These are phyloP conservation scores for Pseudogymnoascus sp. DNA, from an alignment of 2,329 filamentous ascomycete genomes.

Conservation along the genomic window DNA sequence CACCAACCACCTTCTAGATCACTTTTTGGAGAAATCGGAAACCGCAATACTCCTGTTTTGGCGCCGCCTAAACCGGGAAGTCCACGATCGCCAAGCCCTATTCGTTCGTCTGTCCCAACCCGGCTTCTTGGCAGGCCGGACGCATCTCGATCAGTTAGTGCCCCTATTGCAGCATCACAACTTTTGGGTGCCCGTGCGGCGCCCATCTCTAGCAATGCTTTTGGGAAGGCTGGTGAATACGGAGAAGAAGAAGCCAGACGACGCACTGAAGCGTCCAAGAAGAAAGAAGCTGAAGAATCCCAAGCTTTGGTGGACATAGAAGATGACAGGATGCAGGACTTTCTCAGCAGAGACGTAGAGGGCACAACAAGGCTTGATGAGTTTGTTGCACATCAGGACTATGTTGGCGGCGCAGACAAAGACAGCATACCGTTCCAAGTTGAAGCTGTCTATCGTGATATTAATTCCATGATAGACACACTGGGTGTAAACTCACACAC, in stretches of 20 bases:
- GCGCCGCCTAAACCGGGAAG: conserved; percentile 47
- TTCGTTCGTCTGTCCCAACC: conserved; percentile 51
- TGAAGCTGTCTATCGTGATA: conserved; percentile 67
- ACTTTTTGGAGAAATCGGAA: conserved; percentile 50
- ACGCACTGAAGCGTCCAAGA: conserved; percentile 38
- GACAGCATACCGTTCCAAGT: conserved; percentile 57
- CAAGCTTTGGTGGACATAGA: conserved; percentile 60
- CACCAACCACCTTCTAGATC: conserved; percentile 35
- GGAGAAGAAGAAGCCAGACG: conserved; percentile 25
- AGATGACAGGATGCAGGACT: conserved; percentile 58
- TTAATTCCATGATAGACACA: conserved; percentile 92
- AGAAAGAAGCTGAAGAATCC: conserved; percentile 50
- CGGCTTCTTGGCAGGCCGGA: conserved; percentile 42
- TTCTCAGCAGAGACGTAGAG: conserved; percentile 54
- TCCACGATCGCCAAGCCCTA: conserved; percentile 67
- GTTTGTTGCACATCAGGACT: conserved; percentile 58
- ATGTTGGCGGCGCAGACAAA: conserved; percentile 37
- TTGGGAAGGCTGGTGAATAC: conserved; percentile 20
- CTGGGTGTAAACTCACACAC: conserved; percentile 77
- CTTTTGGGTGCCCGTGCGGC: conserved; percentile 42
- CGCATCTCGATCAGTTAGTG: conserved; percentile 50
- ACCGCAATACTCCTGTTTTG: conserved; percentile 47
- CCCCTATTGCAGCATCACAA: conserved; percentile 52
- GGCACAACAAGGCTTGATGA: conserved; percentile 58
- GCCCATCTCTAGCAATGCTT: conserved; percentile 28